Base-by-base conservation (phyloP, 164 flowering plant species). In the Saururus chinensis region DNA sequence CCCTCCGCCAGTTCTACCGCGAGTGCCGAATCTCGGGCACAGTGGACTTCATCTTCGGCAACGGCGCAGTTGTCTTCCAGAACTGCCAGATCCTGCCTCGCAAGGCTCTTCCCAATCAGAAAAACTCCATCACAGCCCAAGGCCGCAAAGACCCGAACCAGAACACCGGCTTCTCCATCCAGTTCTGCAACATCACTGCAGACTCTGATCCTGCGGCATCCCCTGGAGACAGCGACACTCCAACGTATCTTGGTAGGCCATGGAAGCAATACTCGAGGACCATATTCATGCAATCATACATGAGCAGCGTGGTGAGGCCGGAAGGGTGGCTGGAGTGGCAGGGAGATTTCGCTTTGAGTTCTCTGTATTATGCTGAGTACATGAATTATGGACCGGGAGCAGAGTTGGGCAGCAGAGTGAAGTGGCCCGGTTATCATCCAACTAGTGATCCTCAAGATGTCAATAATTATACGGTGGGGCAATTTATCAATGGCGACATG, bases 261-360 rank as follows among this genome's bases (percentile, higher is more conserved):
- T 89, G 98, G 98, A 85, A 87, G 72, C 59, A 37, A 12, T 89
- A 75, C 64, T 92, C 96, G 0, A 66, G 90, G 9, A 83, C 95
- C 0, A 70, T 89, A 0, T 26, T 89, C 56, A 79, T 89, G 96
- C 83, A 89, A 62, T 73, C 84, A 0, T 79, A 75, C 53, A 68
- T 92, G 52, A 75, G 85, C 35, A 59, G 71, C 12, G 75, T 45
- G 7, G 61, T 92, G 19, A 73, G 75, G 61, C 89, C 92, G 0
- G 79, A 78, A 41, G 98, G 98, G 21, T 92, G 98, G 98, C 72
- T 84, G 0, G 87, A 77, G 64, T 85, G 89, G 95, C 77, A 81
- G 19, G 87, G 77, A 2, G 60, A 71, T 23, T 76, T 82, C 45
- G 83, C 80, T 9, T 65, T 89, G 64, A 77, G 72, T 59, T 77